Conservation (phyloP, 805 yeast genomes). For the Myxozyma neglecta region DNA sequence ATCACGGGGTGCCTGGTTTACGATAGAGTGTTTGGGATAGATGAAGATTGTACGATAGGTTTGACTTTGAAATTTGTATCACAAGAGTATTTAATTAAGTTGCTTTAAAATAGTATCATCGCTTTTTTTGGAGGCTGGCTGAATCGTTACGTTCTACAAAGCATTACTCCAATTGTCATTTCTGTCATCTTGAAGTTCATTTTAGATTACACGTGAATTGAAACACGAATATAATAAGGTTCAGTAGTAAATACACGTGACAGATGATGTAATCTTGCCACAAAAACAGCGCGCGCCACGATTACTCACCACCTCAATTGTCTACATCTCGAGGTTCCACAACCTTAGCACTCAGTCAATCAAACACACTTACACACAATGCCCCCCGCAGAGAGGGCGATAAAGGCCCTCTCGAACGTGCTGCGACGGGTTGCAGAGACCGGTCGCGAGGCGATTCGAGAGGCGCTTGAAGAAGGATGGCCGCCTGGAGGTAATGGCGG, state of each 20-base stretch:
- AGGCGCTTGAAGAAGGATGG: constrained; percentile 25
- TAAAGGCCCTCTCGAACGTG: constrained; percentile 19
- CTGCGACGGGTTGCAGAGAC: constrained; percentile 24
- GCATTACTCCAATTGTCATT: no score
- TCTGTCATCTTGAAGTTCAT: no score
- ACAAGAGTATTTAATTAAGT: background rate
- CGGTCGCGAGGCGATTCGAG: constrained; percentile 22
- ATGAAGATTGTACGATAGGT: background rate
- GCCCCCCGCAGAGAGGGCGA: constrained; percentile 15
- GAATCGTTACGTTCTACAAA: no score
- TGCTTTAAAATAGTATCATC: background rate
- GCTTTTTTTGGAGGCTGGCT: background rate
- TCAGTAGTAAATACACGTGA: no score
- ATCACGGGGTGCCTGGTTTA: constrained; percentile 24
- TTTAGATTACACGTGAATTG: no score
- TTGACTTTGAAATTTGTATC: background rate
- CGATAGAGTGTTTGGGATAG: background rate
- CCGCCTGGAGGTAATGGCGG: constrained; percentile 9
- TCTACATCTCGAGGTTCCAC: background rate
- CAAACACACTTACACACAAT: background rate
- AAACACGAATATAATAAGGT: no score
- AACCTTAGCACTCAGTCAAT: background rate
- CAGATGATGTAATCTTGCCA: background rate
- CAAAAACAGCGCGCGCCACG: background rate
- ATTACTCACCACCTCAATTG: background rate